Percentiles rank a stretch among this genome's conserved stretches.
Evolutionary conservation across 1,284 basidiomycete genomes (phyloP).

Genomic region (Boletus putidus): DNA sequence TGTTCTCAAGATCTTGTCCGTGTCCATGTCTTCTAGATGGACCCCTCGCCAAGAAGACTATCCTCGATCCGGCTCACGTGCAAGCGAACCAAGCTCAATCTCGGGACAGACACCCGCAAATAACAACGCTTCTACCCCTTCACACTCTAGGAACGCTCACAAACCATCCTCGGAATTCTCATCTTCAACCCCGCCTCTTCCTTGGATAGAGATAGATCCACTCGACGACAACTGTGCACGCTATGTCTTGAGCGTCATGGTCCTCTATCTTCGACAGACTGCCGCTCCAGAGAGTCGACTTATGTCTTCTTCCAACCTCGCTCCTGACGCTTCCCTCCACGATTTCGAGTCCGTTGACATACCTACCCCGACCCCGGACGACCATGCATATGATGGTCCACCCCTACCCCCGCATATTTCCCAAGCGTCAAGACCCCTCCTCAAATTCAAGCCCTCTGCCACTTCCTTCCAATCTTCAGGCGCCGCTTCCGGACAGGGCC

Average conservation of each 20-base stretch:
- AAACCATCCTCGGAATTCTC: constrained; percentile 44
- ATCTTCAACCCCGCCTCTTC: constrained; percentile 40
- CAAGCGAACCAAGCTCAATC: constrained; percentile 39
- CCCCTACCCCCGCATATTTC: constrained; percentile 37
- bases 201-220: constrained; percentile 69
- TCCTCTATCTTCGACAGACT: constrained; percentile 78
- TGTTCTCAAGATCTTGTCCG: constrained; percentile 80
- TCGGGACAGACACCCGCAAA: constrained; percentile 23
- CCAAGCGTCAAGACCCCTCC: constrained; percentile 32
- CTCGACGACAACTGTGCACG: constrained; percentile 87
- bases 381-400: constrained; percentile 27
- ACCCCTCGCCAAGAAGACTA: constrained; percentile 42
- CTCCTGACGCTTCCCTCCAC: constrained; percentile 66
- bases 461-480: constrained; percentile 38
- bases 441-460: constrained; percentile 37
- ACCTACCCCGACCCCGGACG: constrained; percentile 35
- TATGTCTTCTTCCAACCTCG: constrained; percentile 60
- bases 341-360: constrained; percentile 64
- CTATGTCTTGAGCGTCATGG: constrained; percentile 81
- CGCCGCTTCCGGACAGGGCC: constrained; percentile 26
- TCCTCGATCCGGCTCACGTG: constrained; percentile 44
- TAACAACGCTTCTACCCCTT: constrained; percentile 17
- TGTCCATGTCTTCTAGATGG: constrained; percentile 81
- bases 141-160: constrained; percentile 36
- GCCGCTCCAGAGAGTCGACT: constrained; percentile 58